Conservation (phyloP, 2,329 filamentous ascomycete species). For the Aureobasidium mangrovei region DNA sequence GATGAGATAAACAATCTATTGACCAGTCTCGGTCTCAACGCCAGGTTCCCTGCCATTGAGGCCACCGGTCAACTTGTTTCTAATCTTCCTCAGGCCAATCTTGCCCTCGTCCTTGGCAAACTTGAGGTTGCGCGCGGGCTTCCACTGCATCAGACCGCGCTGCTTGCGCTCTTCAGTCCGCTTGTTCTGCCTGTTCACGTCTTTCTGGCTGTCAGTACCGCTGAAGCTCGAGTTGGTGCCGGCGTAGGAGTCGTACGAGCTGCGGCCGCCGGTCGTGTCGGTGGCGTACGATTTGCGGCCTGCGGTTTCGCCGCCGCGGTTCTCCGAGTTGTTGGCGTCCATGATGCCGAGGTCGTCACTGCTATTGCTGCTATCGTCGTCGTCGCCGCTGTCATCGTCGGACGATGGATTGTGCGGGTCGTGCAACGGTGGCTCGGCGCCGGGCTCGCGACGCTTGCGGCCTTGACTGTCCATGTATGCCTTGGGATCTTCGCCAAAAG, state of each 20-base stretch:
- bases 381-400: conserved; percentile 34
- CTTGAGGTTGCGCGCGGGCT: conserved; percentile 71
- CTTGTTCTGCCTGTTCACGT: conserved; percentile 59
- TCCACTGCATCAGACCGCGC: conserved; percentile 90
- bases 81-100: conserved; percentile 66
- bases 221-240: conserved; percentile 14
- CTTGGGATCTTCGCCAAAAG: conserved; percentile 70
- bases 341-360: conserved; percentile 49
- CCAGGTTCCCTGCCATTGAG: conserved; percentile 77
- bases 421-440: conserved; percentile 42
- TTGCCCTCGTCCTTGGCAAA: conserved; percentile 85
- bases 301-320: conserved; percentile 17
- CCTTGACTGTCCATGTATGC: conserved; percentile 46
- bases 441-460: conserved; percentile 49
- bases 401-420: conserved; percentile 40
- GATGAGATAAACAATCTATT: background rate
- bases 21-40: conserved; percentile 57
- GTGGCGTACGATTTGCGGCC: conserved; percentile 26
- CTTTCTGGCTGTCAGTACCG: conserved; percentile 34
- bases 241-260: conserved; percentile 20
- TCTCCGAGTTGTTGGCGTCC: conserved; percentile 38
- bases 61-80: conserved; percentile 60
- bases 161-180: conserved; percentile 73
- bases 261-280: conserved; percentile 19
- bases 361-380: conserved; percentile 30